Evolutionary conservation across 2,329 filamentous ascomycete genomes (phyloP).

Genomic region (Phialophora expanda): DNA sequence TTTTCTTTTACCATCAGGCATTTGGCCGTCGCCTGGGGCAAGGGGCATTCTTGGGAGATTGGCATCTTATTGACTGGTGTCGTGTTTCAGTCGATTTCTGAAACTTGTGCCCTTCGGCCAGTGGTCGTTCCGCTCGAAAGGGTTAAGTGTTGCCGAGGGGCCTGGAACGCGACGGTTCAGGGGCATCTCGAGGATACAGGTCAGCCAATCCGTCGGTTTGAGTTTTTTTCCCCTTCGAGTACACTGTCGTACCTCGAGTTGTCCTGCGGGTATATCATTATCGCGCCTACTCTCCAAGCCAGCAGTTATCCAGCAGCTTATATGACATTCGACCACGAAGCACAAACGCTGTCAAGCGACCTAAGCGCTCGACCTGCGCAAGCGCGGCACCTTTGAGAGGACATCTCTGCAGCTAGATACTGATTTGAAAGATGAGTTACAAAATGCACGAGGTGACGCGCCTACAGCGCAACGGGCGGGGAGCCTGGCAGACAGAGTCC

Average conservation of each 20-base stretch:
- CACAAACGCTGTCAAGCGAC: neutral
- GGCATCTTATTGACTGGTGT: neutral
- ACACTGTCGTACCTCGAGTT: neutral
- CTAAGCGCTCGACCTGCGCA: neutral
- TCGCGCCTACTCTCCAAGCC: neutral
- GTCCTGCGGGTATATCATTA: neutral
- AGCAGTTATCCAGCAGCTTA: neutral
- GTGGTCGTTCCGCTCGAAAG: neutral
- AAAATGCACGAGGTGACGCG: neutral
- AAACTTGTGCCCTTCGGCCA: constrained; percentile 5
- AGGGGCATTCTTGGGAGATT: constrained; percentile 12
- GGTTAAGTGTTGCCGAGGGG: neutral
- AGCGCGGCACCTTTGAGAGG: neutral
- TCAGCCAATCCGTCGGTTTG: neutral
- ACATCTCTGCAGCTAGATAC: neutral
- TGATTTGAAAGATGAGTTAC: neutral
- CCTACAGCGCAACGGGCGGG: no score
- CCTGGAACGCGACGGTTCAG: neutral
- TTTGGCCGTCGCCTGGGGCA: constrained; percentile 1
- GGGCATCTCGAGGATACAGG: neutral
- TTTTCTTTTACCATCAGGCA: neutral
- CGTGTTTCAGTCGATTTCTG: neutral
- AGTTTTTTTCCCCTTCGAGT: neutral
- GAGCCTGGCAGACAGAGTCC: neutral
- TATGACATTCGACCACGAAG: neutral